A percentile compares a stretch with the other conserved stretches of the same genome.
Conservation (phyloP, 1,284 basidiomycete species). For the Chondrostereum purpureum region DNA sequence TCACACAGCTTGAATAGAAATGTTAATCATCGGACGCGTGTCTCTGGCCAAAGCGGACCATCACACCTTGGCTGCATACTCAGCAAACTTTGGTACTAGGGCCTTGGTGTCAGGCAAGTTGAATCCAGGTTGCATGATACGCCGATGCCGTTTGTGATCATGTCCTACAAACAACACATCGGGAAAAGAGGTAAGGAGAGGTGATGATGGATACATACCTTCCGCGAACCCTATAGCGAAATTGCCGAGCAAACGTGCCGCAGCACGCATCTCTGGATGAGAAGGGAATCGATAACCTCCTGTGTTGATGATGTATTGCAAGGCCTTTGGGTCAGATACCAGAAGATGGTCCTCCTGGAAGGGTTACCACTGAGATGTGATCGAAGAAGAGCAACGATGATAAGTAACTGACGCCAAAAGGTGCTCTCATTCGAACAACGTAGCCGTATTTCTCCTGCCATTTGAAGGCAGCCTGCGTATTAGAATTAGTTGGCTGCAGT, state of each 20-base stretch:
- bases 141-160: conserved; percentile 14
- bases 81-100: conserved; percentile 11
- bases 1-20: conserved; percentile 1
- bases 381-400: not conserved
- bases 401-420: conserved; percentile 5
- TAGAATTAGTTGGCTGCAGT: not conserved
- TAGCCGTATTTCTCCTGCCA: conserved; percentile 6
- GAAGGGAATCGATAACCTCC: conserved; percentile 13
- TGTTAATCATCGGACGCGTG: too few species aligned
- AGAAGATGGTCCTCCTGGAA: conserved; percentile 13
- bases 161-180: conserved; percentile 13
- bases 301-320: conserved; percentile 15
- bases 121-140: conserved; percentile 16
- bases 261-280: not conserved
- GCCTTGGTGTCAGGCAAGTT: conserved; percentile 11
- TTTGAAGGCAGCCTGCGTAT: conserved; percentile 1
- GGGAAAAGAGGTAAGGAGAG: not conserved
- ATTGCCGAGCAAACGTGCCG: not conserved
- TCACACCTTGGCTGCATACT: conserved; percentile 1
- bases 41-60: not conserved
- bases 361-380: not conserved
- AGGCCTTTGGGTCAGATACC: conserved; percentile 15
- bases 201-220: not conserved
- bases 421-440: conserved; percentile 4
- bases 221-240: not conserved